Evolutionary conservation across 2,329 filamentous ascomycete genomes (phyloP).

Genomic region (Pseudofabraea citricarpa): DNA sequence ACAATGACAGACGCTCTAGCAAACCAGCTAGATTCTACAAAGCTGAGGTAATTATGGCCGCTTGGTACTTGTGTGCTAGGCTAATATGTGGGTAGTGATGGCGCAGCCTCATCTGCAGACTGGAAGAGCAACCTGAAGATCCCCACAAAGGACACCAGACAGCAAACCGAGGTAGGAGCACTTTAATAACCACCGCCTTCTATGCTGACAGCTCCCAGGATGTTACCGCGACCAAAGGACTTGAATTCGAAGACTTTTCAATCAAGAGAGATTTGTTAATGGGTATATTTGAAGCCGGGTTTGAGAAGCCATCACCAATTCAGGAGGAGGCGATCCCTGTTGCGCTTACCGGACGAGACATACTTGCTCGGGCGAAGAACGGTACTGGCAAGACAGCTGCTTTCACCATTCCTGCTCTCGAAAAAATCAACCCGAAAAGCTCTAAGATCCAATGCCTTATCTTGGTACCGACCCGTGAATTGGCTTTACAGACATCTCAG

Average conservation of each 20-base stretch:
- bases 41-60: conserved; percentile 34
- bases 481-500: conserved; percentile 97
- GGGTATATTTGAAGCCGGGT: conserved; percentile 98
- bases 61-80: conserved; percentile 29
- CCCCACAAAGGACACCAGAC: conserved; percentile 69
- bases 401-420: conserved; percentile 91
- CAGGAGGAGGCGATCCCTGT: conserved; percentile 99
- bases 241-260: conserved; percentile 96
- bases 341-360: conserved; percentile 89
- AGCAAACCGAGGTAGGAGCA: conserved; percentile 79
- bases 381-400: conserved; percentile 98
- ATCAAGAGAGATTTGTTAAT: conserved; percentile 94
- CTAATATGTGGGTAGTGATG: conserved; percentile 40
- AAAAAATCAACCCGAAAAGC: conserved; percentile 95
- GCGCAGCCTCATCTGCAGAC: conserved; percentile 45
- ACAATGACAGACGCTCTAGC: conserved; percentile 43
- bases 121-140: conserved; percentile 73
- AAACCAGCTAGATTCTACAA: conserved; percentile 51
- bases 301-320: conserved; percentile 97
- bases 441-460: conserved; percentile 96
- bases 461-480: conserved; percentile 91
- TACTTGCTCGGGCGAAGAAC: conserved; percentile 95
- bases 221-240: conserved; percentile 95
- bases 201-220: conserved; percentile 67
- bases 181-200: no score